Conservation (phyloP, 192 early-diverging fungal genomes). For the Entomortierella chlamydospora region DNA sequence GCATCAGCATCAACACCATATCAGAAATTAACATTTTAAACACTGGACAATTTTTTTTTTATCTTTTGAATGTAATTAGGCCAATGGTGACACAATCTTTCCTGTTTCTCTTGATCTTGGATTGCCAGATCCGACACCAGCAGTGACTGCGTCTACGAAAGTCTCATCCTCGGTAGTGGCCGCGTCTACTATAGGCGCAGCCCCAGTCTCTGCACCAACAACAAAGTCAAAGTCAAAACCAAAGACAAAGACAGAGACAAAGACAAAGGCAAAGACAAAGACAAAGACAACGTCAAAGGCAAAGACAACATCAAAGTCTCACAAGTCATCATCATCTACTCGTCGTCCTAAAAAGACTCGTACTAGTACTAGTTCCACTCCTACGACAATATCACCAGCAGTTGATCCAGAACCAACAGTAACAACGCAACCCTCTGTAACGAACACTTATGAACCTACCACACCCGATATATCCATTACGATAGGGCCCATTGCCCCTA, state of each 20-base stretch:
- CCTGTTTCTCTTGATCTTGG: neutral
- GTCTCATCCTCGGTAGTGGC: no score
- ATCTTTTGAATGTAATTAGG: neutral
- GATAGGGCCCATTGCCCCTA: no score
- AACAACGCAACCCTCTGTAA: no score
- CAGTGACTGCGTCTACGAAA: no score
- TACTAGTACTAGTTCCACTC: neutral
- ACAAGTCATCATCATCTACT: neutral
- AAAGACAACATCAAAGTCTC: conserved; percentile 13
- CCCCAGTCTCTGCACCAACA: neutral
- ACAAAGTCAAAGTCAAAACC: conserved; percentile 18
- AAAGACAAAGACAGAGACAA: conserved; percentile 9
- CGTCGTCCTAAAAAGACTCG: neutral
- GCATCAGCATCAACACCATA: no score
- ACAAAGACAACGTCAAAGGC: conserved; percentile 13
- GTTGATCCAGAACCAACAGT: no score
- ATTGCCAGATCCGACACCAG: no score
- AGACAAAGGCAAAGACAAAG: neutral
- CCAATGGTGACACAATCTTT: neutral
- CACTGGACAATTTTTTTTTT: no score
- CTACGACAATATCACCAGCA: neutral
- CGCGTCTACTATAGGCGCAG: neutral
- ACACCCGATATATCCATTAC: no score
- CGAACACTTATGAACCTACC: no score
- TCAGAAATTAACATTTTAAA: no score